Evolutionary conservation across 306 rosid species (phyloP).

Genomic region (Heteromeles arbutifolia): DNA sequence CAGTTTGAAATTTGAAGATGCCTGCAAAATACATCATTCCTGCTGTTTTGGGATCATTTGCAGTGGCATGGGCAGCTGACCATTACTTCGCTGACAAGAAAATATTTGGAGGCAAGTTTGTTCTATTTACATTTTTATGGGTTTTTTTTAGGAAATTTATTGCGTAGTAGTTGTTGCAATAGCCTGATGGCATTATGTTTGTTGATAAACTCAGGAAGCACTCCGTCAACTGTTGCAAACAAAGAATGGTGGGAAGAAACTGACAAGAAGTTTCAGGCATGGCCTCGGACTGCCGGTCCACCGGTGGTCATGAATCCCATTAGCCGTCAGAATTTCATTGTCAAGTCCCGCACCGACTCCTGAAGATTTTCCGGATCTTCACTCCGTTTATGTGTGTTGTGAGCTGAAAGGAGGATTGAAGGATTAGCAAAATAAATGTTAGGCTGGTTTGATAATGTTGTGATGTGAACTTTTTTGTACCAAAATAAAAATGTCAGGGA

Average conservation of each 20-base stretch:
- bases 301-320: constrained; percentile 43
- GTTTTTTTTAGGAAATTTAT: background rate
- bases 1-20: constrained; percentile 40
- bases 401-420: no score
- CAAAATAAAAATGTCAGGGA: background rate
- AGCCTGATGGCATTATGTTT: background rate
- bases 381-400: background rate
- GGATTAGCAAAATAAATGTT: background rate
- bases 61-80: constrained; percentile 46
- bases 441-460: background rate
- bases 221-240: constrained; percentile 51
- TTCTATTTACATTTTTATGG: background rate
- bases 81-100: constrained; percentile 46
- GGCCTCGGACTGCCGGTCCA: constrained; percentile 69
- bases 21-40: constrained; percentile 38
- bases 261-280: constrained; percentile 64
- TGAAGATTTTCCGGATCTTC: background rate
- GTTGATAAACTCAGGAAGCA: constrained; percentile 33
- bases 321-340: constrained; percentile 40
- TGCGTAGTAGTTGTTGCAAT: background rate
- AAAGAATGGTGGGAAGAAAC: constrained; percentile 66
- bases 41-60: constrained; percentile 45
- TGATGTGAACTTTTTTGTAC: background rate
- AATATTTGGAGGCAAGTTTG: constrained; percentile 62
- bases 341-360: constrained; percentile 12